Evolutionary conservation across 1,284 basidiomycete genomes (phyloP).

Genomic region (Entoloma clypeatum): DNA sequence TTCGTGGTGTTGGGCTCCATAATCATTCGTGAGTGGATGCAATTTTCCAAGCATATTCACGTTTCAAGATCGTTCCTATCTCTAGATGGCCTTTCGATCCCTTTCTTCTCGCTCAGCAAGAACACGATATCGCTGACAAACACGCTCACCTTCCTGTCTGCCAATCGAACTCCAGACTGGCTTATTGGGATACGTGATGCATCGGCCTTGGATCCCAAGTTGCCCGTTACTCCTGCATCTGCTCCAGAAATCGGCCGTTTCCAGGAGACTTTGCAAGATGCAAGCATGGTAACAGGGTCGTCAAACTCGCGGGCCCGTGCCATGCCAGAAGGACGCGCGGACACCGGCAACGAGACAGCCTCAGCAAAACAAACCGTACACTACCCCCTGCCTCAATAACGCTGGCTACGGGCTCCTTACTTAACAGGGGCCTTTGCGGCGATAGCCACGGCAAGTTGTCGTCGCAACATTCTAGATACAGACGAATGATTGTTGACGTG

Average conservation of each 20-base stretch:
- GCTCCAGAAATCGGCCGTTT: background rate
- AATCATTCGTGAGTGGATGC: slow-evolving; percentile 72
- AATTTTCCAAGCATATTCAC: too few relatives aligned
- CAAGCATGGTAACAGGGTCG: background rate
- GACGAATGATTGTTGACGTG: too few relatives aligned
- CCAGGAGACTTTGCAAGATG: background rate
- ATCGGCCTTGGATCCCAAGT: background rate
- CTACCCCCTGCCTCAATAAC: slow-evolving; percentile 11
- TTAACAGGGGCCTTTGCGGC: too few relatives aligned
- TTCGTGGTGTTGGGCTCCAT: slow-evolving; percentile 86
- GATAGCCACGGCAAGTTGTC: too few relatives aligned
- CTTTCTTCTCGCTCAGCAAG: slow-evolving; percentile 14
- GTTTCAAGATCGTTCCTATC: too few relatives aligned
- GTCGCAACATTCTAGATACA: too few relatives aligned
- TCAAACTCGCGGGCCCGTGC: background rate
- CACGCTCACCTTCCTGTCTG: slow-evolving; percentile 8
- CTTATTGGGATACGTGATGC: slow-evolving; percentile 8
- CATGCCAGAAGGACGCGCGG: background rate
- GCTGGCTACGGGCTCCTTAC: too few relatives aligned
- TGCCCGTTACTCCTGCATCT: background rate
- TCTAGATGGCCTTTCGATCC: slow-evolving; percentile 17
- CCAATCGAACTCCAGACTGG: slow-evolving; percentile 12
- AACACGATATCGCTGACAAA: slow-evolving; percentile 7
- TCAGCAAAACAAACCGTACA: slow-evolving; percentile 3
- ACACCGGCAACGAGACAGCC: background rate